Evolutionary conservation across 345 rosid species (phyloP).

Genomic region (Hibiscus trionum): DNA sequence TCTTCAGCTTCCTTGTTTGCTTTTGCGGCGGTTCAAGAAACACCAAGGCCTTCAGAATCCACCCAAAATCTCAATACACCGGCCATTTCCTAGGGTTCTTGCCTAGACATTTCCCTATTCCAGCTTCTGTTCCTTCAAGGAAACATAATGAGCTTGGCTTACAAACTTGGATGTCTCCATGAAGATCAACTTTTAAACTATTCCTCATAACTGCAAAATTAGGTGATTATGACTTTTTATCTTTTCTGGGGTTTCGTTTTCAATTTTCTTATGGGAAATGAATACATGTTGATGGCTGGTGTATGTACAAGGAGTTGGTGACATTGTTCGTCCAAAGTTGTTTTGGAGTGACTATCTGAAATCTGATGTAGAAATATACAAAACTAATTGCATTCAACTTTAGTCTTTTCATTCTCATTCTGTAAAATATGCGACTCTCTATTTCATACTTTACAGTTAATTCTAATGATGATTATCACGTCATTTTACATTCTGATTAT

Average conservation of each 20-base stretch:
- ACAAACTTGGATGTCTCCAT: constrained; percentile 51
- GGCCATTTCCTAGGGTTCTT: constrained; percentile 67
- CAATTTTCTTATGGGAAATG: not conserved
- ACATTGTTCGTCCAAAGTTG: not conserved
- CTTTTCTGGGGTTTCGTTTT: constrained; percentile 6
- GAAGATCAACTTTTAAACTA: not conserved
- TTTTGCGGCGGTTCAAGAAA: constrained; percentile 44
- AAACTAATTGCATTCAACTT: not conserved
- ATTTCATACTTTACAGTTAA: too few relatives aligned
- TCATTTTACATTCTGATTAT: too few relatives aligned
- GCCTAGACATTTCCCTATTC: constrained; percentile 77
- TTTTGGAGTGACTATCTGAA: not conserved
- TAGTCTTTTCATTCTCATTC: not conserved
- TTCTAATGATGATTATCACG: too few relatives aligned
- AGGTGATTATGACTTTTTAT: constrained; percentile 17
- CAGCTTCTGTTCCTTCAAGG: constrained; percentile 86
- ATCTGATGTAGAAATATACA: not conserved
- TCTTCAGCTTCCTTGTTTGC: constrained; percentile 24
- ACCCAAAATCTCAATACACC: constrained; percentile 25
- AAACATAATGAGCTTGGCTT: constrained; percentile 81
- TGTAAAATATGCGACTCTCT: too few relatives aligned
- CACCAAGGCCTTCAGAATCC: constrained; percentile 5
- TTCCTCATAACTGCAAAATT: not conserved
- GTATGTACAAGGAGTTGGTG: not conserved
- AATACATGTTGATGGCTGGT: not conserved